Conservation (phyloP, 192 early-diverging fungal genomes). For the Dissophora ornata region DNA sequence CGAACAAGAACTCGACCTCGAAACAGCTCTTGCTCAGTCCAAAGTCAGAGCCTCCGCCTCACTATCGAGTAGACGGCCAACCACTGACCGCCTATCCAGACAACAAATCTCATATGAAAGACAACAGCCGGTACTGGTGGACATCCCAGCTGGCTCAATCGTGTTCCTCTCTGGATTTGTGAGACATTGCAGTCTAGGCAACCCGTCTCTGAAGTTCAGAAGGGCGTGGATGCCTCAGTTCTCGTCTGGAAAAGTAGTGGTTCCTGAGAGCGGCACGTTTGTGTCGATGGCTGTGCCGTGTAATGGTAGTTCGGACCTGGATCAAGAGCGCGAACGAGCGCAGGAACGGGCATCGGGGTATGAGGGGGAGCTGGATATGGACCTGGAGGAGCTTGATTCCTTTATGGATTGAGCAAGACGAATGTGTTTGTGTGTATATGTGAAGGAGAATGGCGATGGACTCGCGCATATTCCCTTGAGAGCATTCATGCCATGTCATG, state of each 20-base stretch:
- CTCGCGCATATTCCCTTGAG: too few species aligned
- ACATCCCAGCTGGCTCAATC: conserved; percentile 35
- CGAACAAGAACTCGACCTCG: neutral
- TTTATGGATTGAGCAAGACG: too few species aligned
- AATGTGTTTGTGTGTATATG: too few species aligned
- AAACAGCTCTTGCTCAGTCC: neutral
- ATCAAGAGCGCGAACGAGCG: too few species aligned
- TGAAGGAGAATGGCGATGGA: too few species aligned
- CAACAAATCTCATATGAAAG: neutral
- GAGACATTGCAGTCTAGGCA: conserved; percentile 49
- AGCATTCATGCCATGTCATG: too few species aligned
- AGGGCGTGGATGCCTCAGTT: conserved; percentile 50
- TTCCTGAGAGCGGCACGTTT: conserved; percentile 3
- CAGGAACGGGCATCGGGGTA: too few species aligned
- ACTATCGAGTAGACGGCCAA: neutral
- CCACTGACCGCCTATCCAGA: too few species aligned
- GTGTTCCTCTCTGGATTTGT: conserved; percentile 48
- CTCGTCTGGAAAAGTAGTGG: conserved; percentile 35
- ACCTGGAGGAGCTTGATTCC: too few species aligned
- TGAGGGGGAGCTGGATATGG: too few species aligned
- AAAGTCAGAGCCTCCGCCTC: neutral
- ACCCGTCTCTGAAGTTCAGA: conserved; percentile 27
- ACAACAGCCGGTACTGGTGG: conserved; percentile 22
- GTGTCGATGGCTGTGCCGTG: conserved; percentile 42
- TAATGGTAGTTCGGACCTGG: neutral